Percentiles rank a stretch among this genome's conserved stretches.
These are phyloP conservation scores for Pseudocercospora crystallina DNA, from an alignment of 2,329 filamentous ascomycete genomes.

Conservation along the genomic window DNA sequence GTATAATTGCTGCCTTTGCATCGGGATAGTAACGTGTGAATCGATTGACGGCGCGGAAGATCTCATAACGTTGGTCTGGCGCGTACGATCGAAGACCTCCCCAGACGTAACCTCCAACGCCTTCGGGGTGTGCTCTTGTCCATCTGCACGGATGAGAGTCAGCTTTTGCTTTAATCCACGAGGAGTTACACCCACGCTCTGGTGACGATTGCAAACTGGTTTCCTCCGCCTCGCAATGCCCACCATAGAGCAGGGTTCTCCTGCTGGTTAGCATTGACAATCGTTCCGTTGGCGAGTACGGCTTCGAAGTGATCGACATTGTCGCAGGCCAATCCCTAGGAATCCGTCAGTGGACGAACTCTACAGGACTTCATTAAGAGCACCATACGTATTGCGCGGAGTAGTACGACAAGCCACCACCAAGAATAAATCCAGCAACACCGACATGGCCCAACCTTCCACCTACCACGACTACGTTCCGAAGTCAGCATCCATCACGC, in stretches of 20 bases:
- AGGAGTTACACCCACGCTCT: neutral
- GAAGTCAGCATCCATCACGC: neutral
- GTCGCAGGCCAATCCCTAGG: slow-evolving; percentile 13
- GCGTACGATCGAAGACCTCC: slow-evolving; percentile 17
- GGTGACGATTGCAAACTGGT: slow-evolving; percentile 40
- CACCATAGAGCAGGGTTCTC: slow-evolving; percentile 51
- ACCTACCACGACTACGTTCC: slow-evolving; percentile 6
- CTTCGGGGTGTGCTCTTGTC: slow-evolving; percentile 18
- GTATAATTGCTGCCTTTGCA: slow-evolving; percentile 17
- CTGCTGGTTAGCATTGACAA: slow-evolving; percentile 46
- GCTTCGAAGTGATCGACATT: slow-evolving; percentile 39
- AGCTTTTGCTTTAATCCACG: too few species aligned
- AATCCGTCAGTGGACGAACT: neutral
- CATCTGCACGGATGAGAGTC: neutral
- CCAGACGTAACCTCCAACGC: slow-evolving; percentile 15
- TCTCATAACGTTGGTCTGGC: slow-evolving; percentile 6
- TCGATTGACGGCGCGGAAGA: slow-evolving; percentile 11
- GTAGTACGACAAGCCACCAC: slow-evolving; percentile 17
- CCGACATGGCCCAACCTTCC: slow-evolving; percentile 14
- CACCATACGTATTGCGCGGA: slow-evolving; percentile 13
- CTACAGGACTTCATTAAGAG: neutral
- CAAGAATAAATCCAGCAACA: slow-evolving; percentile 13
- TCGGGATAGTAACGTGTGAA: slow-evolving; percentile 14
- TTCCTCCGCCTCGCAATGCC: slow-evolving; percentile 53
- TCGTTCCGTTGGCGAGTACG: slow-evolving; percentile 52